phyloP scores from a whole-genome alignment of 805 yeast genomes.

The Ogataea polymorpha region DNA sequence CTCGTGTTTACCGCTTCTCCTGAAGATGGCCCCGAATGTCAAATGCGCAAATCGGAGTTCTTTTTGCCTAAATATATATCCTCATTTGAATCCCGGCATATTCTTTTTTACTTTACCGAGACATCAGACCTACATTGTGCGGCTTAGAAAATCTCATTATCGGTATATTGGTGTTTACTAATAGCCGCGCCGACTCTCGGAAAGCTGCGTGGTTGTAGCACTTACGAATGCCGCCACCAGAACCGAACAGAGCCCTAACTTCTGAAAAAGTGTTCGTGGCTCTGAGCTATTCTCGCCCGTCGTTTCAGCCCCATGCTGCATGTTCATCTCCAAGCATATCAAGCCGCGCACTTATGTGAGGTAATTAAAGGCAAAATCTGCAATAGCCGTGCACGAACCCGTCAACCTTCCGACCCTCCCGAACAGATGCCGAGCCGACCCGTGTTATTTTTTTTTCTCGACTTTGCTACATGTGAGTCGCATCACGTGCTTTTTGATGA shows the following conservation, averaged over 20 bases:
- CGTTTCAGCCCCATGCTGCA: not conserved
- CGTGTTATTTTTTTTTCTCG: not conserved
- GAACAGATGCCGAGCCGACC: conserved; percentile 2
- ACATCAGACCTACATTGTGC: not conserved
- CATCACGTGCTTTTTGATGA: conserved; percentile 1
- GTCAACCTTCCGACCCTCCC: conserved; percentile 1
- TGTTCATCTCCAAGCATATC: not conserved
- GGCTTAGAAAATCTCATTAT: not conserved
- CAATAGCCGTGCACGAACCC: conserved; percentile 2
- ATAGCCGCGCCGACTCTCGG: too few species aligned
- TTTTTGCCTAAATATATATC: not conserved
- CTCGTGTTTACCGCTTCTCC: not conserved
- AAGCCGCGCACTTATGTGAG: conserved; percentile 4
- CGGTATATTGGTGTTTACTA: too few species aligned
- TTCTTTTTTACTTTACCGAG: not conserved
- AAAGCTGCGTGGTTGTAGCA: too few species aligned
- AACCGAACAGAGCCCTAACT: too few species aligned
- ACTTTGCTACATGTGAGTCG: not conserved
- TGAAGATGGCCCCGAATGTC: not conserved
- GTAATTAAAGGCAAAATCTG: not conserved
- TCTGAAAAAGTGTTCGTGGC: too few species aligned
- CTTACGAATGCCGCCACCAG: too few species aligned
- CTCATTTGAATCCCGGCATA: not conserved
- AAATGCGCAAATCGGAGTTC: not conserved
- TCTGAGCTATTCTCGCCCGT: not conserved